These are phyloP conservation scores for Xylona heveae DNA, from an alignment of 495 filamentous ascomycete genomes.

Conservation along the genomic window DNA sequence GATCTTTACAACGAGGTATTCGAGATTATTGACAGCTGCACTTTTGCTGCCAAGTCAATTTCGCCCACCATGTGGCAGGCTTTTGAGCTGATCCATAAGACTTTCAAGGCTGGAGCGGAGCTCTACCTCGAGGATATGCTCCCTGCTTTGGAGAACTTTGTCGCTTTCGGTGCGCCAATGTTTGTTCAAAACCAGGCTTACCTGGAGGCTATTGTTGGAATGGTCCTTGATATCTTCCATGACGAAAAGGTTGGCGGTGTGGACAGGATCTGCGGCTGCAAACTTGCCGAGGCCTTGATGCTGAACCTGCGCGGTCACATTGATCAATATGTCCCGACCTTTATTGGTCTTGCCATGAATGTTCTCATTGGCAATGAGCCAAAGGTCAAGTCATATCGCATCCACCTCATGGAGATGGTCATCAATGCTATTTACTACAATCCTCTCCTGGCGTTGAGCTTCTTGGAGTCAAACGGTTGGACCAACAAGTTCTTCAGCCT, in stretches of 20 bases:
- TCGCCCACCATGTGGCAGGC: constrained; percentile 96
- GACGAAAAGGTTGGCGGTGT: constrained; percentile 85
- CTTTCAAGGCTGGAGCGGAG: constrained; percentile 92
- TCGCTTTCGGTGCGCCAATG: constrained; percentile 67
- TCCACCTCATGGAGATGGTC: constrained; percentile 97
- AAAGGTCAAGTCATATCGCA: constrained; percentile 72
- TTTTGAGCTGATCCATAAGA: constrained; percentile 87
- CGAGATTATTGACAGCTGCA: constrained; percentile 98
- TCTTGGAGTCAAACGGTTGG: constrained; percentile 78
- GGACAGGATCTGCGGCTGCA: constrained; percentile 96
- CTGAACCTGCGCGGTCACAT: constrained; percentile 80
- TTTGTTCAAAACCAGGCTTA: constrained; percentile 70
- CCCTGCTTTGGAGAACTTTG: constrained; percentile 89
- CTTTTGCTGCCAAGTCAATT: constrained; percentile 90
- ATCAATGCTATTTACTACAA: constrained; percentile 98
- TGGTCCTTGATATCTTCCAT: constrained; percentile 52
- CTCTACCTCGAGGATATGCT: constrained; percentile 99
- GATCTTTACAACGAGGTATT: constrained; percentile 96
- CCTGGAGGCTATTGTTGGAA: constrained; percentile 66
- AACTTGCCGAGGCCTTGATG: constrained; percentile 93
- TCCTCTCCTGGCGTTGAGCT: constrained; percentile 55
- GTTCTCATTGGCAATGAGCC: constrained; percentile 50
- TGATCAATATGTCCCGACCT: constrained; percentile 67
- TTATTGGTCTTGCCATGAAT: constrained; percentile 73
- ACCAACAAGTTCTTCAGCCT: constrained; percentile 99